Base-by-base conservation (phyloP, 768 basidiomycete genomes). In the Pulveroboletus ravenelii region DNA sequence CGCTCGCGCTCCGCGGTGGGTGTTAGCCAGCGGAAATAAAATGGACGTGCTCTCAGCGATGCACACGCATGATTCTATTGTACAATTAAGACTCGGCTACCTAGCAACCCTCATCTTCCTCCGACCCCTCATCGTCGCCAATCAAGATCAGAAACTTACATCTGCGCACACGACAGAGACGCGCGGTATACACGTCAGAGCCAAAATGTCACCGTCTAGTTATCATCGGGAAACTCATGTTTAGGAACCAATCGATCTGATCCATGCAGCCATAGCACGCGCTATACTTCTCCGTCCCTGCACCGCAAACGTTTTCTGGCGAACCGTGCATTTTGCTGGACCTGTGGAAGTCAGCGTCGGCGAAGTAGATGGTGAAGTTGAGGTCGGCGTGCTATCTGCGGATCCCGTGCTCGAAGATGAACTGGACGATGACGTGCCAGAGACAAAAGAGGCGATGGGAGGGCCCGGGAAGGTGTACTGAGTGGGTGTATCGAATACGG, bases 401-500 rank as follows among this genome's bases (percentile, higher is more conserved):
- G 59, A 42, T 15, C 36, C 48, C 2, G 56, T 34, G 3, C 54
- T 29, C 1, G 60, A 46, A 3, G 57, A 30, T 10, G 46, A 53
- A n/a, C 55, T 43, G 2, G 60, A 52, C 8, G 59, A 45, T 2
- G 62, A 30, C 13, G 45, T 30, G 10, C 62, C 54, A 8, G 60
- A 42, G 44, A 74, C 64, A 46, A 80, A 72, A 17, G 70, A 51
- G 5, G 78, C 78, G 20, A 81, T 59, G 6, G 69, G 51, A 18
- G 80, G 81, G 0, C 81, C 81, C 5, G 81, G 80, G 62, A 80
- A 82, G 42, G 59, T 81, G 75, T 68, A 66, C 27, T 63, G 53
- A 7, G 52, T 39, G 4, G 71, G 70, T 5, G 61, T 66, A 31
- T 65, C 50, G 37, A 72, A 70, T 13, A 73, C 14, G 34, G 69